These are phyloP conservation scores for Penicillium italicum DNA, from an alignment of 2,329 filamentous ascomycete genomes.

Conservation along the genomic window DNA sequence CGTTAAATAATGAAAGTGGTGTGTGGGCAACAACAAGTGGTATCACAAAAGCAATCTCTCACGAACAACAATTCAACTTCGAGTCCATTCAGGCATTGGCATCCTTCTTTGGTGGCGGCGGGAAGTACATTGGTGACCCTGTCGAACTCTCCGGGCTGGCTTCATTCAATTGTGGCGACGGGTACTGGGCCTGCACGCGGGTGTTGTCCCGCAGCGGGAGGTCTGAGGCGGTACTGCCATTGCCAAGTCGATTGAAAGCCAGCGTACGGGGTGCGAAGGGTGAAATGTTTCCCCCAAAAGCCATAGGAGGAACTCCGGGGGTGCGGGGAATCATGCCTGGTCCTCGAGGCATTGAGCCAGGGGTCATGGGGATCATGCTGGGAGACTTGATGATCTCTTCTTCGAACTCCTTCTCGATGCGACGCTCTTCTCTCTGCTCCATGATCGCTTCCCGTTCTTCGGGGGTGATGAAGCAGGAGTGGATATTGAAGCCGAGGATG, in stretches of 20 bases:
- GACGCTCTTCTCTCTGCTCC: constrained; percentile 37
- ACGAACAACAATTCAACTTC: not conserved
- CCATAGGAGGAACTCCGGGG: constrained; percentile 35
- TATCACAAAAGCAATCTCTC: constrained; percentile 7
- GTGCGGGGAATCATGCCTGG: constrained; percentile 21
- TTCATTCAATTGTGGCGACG: constrained; percentile 22
- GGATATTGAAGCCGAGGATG: constrained; percentile 48
- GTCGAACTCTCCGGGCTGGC: constrained; percentile 3
- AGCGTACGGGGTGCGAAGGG: constrained; percentile 40
- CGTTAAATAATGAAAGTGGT: constrained; percentile 5
- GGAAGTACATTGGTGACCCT: constrained; percentile 40
- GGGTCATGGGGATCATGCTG: constrained; percentile 32
- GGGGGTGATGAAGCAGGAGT: constrained; percentile 46
- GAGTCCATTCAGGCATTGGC: constrained; percentile 20
- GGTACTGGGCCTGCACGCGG: constrained; percentile 18
- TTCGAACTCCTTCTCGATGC: constrained; percentile 41
- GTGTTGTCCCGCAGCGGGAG: constrained; percentile 40
- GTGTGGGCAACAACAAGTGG: constrained; percentile 3
- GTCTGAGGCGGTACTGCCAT: constrained; percentile 35
- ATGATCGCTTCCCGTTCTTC: constrained; percentile 35
- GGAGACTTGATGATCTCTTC: constrained; percentile 42
- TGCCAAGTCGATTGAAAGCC: constrained; percentile 41
- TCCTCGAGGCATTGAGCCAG: constrained; percentile 25
- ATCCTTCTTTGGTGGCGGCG: constrained; percentile 43
- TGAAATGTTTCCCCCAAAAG: constrained; percentile 11